phyloP scores from a whole-genome alignment of 257 asterid species.

The Marsdenia floribunda region DNA sequence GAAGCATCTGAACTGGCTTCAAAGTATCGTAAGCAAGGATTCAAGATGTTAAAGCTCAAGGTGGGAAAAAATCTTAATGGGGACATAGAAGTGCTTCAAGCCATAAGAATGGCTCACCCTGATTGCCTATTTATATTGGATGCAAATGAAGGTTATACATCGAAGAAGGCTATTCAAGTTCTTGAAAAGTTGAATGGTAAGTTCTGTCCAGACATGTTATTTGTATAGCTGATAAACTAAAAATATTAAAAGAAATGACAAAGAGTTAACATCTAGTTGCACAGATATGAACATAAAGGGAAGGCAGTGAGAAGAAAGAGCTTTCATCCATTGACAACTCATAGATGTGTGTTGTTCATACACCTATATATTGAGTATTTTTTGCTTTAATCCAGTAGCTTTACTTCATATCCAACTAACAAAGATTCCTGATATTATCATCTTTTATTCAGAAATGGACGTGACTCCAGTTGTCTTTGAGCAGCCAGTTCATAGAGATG shows the following conservation, averaged over 20 bases:
- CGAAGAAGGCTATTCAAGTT: slow-evolving; percentile 75
- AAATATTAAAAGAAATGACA: not conserved
- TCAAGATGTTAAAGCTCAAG: slow-evolving; percentile 77
- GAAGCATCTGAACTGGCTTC: slow-evolving; percentile 83
- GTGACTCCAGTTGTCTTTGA: slow-evolving; percentile 80
- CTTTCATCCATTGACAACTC: not conserved
- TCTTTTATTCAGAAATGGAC: slow-evolving; percentile 51
- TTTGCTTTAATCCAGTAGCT: not conserved
- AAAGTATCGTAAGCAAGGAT: slow-evolving; percentile 55
- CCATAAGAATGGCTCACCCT: slow-evolving; percentile 73
- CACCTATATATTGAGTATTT: not conserved
- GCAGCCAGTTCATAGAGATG: slow-evolving; percentile 91
- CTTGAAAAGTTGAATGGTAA: slow-evolving; percentile 72
- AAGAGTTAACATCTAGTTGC: not conserved
- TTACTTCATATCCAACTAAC: not conserved
- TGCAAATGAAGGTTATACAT: slow-evolving; percentile 87
- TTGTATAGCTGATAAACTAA: not conserved
- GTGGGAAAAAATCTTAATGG: slow-evolving; percentile 66
- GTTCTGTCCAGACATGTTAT: not conserved
- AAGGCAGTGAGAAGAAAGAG: not conserved
- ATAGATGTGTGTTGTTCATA: not conserved
- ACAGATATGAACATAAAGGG: not conserved
- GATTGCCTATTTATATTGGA: slow-evolving; percentile 76
- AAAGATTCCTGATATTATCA: not conserved
- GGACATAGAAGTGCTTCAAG: slow-evolving; percentile 79